Evolutionary conservation across 495 filamentous ascomycete species (phyloP).

Genomic region (Aspergillus mulundensis): DNA sequence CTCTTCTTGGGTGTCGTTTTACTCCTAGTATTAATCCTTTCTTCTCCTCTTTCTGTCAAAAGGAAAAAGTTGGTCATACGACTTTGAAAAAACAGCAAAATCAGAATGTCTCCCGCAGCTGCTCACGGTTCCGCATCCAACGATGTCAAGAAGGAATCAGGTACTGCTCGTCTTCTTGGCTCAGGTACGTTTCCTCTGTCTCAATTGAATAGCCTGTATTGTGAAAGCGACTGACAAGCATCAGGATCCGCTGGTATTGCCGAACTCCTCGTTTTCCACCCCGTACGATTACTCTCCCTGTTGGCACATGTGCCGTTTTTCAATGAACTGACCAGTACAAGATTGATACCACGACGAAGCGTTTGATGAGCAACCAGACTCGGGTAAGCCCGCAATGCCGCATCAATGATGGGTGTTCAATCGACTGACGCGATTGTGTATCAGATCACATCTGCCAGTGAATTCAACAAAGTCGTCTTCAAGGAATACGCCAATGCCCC

Average conservation of each 20-base stretch:
- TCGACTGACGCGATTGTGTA: neutral
- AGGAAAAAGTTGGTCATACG: conserved; percentile 12
- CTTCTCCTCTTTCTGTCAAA: conserved; percentile 5
- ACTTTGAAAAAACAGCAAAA: conserved; percentile 6
- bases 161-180: conserved; percentile 78
- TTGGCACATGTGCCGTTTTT: neutral
- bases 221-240: conserved; percentile 20
- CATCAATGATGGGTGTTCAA: neutral
- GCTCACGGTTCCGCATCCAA: conserved; percentile 52
- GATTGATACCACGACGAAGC: conserved; percentile 98
- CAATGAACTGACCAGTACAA: conserved; percentile 34
- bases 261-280: conserved; percentile 95
- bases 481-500: conserved; percentile 77
- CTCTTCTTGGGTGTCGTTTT: conserved; percentile 5
- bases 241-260: conserved; percentile 91
- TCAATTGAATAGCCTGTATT: neutral
- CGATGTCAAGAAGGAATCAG: conserved; percentile 82
- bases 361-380: conserved; percentile 96
- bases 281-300: conserved; percentile 52
- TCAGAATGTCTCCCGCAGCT: conserved; percentile 50
- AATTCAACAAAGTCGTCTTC: conserved; percentile 89
- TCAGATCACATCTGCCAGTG: conserved; percentile 55
- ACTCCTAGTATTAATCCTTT: conserved; percentile 3
- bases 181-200: conserved; percentile 61
- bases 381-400: conserved; percentile 44